Evolutionary conservation across 2,329 filamentous ascomycete species (phyloP).

Genomic region (Pseudophaeomoniella oleicola): DNA sequence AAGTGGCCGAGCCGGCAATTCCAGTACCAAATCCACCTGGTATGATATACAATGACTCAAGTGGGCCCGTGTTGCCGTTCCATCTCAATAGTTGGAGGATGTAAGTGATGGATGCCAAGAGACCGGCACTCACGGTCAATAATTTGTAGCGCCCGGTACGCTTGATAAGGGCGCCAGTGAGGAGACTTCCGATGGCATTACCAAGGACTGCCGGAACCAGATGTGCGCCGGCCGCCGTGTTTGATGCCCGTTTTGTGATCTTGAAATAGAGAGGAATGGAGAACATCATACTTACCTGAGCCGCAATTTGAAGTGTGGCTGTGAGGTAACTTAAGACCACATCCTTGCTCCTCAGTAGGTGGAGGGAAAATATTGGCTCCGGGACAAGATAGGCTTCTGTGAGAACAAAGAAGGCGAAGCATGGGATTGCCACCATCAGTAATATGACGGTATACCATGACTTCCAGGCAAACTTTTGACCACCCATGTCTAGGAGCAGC

Average conservation of each 20-base stretch:
- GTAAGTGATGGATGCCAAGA: conserved; percentile 37
- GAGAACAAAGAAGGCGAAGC: conserved; percentile 13
- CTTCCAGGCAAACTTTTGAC: conserved; percentile 22
- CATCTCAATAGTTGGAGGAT: conserved; percentile 39
- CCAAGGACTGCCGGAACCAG: conserved; percentile 54
- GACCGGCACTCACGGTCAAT: conserved; percentile 35
- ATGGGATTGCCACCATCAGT: background rate
- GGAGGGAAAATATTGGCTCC: conserved; percentile 21
- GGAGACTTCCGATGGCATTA: conserved; percentile 47
- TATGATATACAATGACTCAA: conserved; percentile 45
- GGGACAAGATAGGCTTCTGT: conserved; percentile 17
- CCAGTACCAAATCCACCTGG: conserved; percentile 40
- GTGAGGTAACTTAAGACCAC: conserved; percentile 40
- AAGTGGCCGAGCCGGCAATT: conserved; percentile 29
- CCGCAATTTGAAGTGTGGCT: conserved; percentile 36
- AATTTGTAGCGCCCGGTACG: conserved; percentile 45
- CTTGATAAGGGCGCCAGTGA: conserved; percentile 43
- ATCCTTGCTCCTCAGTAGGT: conserved; percentile 29
- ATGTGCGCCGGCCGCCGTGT: conserved; percentile 44
- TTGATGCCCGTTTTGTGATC: conserved; percentile 42
- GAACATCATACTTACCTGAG: conserved; percentile 51
- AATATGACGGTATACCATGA: conserved; percentile 11
- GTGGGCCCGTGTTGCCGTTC: conserved; percentile 42
- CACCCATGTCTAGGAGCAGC: conserved; percentile 34
- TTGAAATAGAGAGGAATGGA: conserved; percentile 57